Evolutionary conservation across 2,329 filamentous ascomycete genomes (phyloP), one percentile per base, ranked within the genome.

Genomic region (Aspergillus cejpii): DNA sequence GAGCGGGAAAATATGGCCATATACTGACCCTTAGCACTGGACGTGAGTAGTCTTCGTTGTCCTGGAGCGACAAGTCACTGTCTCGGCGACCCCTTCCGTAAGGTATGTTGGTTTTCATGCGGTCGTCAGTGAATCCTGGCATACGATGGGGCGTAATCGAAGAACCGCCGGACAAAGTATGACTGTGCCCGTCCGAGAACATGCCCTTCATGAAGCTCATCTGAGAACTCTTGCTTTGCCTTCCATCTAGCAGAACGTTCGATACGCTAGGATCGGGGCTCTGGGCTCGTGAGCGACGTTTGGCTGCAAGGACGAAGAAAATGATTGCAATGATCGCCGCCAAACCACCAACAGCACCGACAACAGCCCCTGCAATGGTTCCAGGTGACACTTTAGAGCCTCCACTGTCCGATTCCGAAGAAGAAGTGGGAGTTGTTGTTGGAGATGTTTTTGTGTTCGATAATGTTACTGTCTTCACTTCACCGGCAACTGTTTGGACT

Each of bases 11-110:
- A 15, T 8, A 24, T 24, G 8, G 23, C 4, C 8, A 24, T 24
- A 8, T 23, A 62, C 68, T 58, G 49, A 71, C 68, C 31, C 68
- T 65, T 52, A 71, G 54, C 26, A 71, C 68, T 36, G 68, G 70
- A 20, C 71, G 62, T 26, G 70, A 72, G 55, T 74, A 74, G 50
- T 74, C 71, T 54, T 71, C 67, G 44, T 73, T 67, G 48, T 74
- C 71, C 48, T 72, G 69, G 15, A 74, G 63, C 14, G 70, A 73
- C 14, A 71, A 59, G 47, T 66, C 69, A 54, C 70, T 73, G 36
- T 65, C 57, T 26, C 68, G 68, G 39, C 61, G 55, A 43, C 67
- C 68, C 40, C 69, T 62, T 11, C 63, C 60, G 50, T 69, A 70
- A 42, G 72, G 61, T 19, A 62, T 52, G 47, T 66, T 65, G 37